Evolutionary conservation across 495 filamentous ascomycete genomes (phyloP), one percentile per base, ranked within the genome.

Genomic region (Hypoxylon subgilvum): DNA sequence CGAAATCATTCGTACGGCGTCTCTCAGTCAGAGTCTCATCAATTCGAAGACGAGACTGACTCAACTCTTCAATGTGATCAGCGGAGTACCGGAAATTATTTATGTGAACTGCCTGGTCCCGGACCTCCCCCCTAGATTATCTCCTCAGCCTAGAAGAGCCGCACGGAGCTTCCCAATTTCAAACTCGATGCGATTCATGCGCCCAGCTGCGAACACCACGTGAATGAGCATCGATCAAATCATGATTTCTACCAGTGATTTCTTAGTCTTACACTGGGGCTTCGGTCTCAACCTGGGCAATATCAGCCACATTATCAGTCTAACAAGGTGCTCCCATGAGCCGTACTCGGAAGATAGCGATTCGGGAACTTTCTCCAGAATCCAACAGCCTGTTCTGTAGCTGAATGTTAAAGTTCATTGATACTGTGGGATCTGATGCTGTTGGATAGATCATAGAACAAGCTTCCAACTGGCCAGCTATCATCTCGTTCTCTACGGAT

Each of bases 131-230:
- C 43, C 43, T 53, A 44, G 53, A 44, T 53, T 49, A 17, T 48
- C 25, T 48, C 12, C 22, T 43, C 18, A 25, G 54, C 19, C 16
- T 16, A 10, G 7, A 16, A 55, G 45, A 59, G 49, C 61, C 44
- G 49, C 61, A 55, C 54, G 49, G 61, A 55, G 49, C 54, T 27
- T 50, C 41, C 32, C 61, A 58, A 64, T 58, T 53, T 57, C 61
- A 58, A 64, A 54, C 49, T 57, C 49, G 30, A 49, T 14, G 44
- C 19, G 25, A n/a, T 54, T 54, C n/a, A 64, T 64, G 61, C 61
- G 44, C 52, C 43, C 34, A 57, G 52, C 60, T 53, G 53, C 60
- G 39, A 45, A 50, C 23, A 25, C 48, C 48, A 58, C 53, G 47
- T 44, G 52, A 57, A 39, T 48, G 28, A 49, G 13, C 22, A 43